Percentiles rank a stretch among this genome's conserved stretches.
phyloP scores from a whole-genome alignment of 2,329 filamentous ascomycete genomes.

The Verticillium dahliae region DNA sequence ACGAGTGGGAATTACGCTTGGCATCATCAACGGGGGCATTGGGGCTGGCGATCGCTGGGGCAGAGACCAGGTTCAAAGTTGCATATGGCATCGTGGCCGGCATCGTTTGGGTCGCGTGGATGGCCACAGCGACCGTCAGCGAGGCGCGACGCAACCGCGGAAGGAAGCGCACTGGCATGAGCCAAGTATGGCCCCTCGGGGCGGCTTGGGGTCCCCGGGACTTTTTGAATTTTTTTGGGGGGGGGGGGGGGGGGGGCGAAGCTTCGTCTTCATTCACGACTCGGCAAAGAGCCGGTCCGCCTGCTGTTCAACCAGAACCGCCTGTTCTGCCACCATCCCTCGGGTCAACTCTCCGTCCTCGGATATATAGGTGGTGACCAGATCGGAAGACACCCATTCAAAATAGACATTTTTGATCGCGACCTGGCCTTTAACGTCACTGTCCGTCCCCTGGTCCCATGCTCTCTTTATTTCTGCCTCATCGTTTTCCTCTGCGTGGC shows the following conservation, averaged over 20 bases:
- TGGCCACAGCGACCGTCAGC: conserved; percentile 21
- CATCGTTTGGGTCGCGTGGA: conserved; percentile 29
- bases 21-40: conserved; percentile 38
- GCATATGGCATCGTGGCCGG: conserved; percentile 32
- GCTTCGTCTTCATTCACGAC: conserved; percentile 18
- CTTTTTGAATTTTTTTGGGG: background rate
- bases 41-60: conserved; percentile 32
- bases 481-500: conserved; percentile 40
- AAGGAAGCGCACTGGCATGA: background rate
- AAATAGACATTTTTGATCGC: conserved; percentile 47
- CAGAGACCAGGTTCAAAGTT: conserved; percentile 17
- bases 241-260: no score
- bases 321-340: conserved; percentile 31
- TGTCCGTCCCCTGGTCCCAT: conserved; percentile 29
- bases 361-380: conserved; percentile 49
- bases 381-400: conserved; percentile 47
- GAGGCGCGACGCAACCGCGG: conserved; percentile 19
- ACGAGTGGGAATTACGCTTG: conserved; percentile 28
- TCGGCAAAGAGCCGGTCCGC: conserved; percentile 34
- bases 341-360: conserved; percentile 40
- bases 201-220: no score
- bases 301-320: conserved; percentile 26
- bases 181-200: no score
- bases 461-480: conserved; percentile 38
- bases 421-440: conserved; percentile 15